These are phyloP conservation scores for Gaeumannomyces tritici DNA, from an alignment of 2,329 filamentous ascomycete genomes.

Conservation along the genomic window DNA sequence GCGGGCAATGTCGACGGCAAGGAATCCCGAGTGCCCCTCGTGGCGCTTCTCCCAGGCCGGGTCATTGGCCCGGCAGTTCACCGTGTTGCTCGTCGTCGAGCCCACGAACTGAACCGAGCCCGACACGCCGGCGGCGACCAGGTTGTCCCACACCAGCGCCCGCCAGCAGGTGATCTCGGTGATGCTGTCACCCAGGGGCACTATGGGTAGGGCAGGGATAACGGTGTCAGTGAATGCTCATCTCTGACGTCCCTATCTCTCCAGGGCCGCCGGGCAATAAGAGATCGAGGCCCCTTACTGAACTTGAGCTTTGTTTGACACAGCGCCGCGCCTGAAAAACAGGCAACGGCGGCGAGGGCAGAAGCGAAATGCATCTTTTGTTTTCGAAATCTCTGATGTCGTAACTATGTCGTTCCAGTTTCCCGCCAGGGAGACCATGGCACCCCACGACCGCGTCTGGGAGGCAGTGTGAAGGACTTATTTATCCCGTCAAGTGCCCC, in stretches of 20 bases:
- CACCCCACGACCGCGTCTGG: too few relatives aligned
- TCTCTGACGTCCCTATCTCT: not conserved
- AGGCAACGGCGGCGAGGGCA: not conserved
- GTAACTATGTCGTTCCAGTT: not conserved
- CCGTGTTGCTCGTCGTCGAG: constrained; percentile 25
- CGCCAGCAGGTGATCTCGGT: constrained; percentile 37
- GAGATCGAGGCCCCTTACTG: not conserved
- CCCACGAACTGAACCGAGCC: constrained; percentile 30
- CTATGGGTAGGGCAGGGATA: constrained; percentile 9
- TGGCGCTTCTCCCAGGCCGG: constrained; percentile 27
- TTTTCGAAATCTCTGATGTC: not conserved
- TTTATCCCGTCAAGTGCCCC: too few relatives aligned
- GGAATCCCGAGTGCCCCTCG: constrained; percentile 33
- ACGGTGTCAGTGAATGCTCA: not conserved
- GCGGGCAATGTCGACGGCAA: constrained; percentile 31
- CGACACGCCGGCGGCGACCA: constrained; percentile 23
- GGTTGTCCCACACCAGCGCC: constrained; percentile 27
- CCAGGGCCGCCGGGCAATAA: not conserved
- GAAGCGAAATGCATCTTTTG: not conserved
- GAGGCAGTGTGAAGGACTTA: too few relatives aligned
- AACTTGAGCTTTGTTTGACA: constrained; percentile 4
- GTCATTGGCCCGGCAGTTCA: constrained; percentile 22
- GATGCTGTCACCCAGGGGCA: constrained; percentile 33
- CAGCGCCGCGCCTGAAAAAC: not conserved
- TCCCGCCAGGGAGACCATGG: too few relatives aligned